Evolutionary conservation across 225 moss, liverwort and hornwort genomes (phyloP), one percentile per base, ranked within the genome.

Genomic region (Ulota crispa): DNA sequence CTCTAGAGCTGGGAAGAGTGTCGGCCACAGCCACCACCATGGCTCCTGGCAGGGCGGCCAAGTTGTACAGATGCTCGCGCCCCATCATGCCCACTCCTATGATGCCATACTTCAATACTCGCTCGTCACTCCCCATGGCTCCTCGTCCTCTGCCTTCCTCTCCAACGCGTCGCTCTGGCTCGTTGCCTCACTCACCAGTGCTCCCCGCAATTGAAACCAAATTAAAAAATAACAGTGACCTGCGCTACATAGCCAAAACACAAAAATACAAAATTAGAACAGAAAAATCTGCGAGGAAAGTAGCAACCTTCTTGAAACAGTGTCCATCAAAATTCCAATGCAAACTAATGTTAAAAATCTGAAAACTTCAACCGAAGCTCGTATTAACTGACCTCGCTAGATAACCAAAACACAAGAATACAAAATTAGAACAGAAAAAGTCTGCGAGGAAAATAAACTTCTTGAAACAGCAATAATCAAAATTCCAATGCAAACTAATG

Each of bases 61-160:
- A 64, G 62, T 96, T 96, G 81, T 87, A 83, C 84, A 95, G 74
- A 83, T 95, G 95, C 76, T 95, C 95, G 6, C 90, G 87, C 9
- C 95, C 95, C 95, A 95, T 95, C 95, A 95, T 95, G 64, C 95
- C 95, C 64, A 90, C 91, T 30, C 95, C 95, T 45, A 95, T 90
- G 59, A 95, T 90, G 15, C 95, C 95, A 82, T 94, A 95, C 5
- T 85, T 83, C 72, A 88, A 68, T 19, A 77, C 63, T 41, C 61
- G 84, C 68, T 68, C 80, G 14, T 62, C 73, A 9, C 69, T 21
- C 60, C 61, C 84, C 84, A 84, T 84, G 2, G 74, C 82, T 76
- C 34, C 68, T 76, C 32, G n/a, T 65, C 56, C 72, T 80, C 69
- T 66, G 12, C 0, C 67, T 67, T 14, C 65, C 53, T 21, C 79